These are phyloP conservation scores for Epichloe sp. DNA, from an alignment of 2,329 filamentous ascomycete species.

Conservation along the genomic window DNA sequence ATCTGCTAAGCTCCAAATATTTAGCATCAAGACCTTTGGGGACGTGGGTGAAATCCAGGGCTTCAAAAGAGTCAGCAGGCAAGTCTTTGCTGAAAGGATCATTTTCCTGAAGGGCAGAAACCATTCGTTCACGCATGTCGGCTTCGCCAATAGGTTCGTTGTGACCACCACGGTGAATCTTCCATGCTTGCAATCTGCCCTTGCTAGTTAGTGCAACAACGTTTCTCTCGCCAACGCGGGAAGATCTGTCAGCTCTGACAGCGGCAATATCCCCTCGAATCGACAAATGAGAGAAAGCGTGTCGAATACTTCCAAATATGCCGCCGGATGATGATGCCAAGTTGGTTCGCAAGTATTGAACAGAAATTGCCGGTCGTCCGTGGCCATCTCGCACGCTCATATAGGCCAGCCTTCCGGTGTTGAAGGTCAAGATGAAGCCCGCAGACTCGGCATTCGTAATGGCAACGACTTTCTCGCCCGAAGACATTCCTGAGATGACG, in stretches of 20 bases:
- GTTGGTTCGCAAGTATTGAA: slow-evolving; percentile 59
- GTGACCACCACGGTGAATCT: slow-evolving; percentile 75
- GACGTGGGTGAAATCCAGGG: slow-evolving; percentile 69
- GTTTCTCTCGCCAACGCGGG: slow-evolving; percentile 69
- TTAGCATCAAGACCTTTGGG: slow-evolving; percentile 38
- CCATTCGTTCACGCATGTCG: slow-evolving; percentile 53
- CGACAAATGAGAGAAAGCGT: slow-evolving; percentile 56
- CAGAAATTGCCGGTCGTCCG: slow-evolving; percentile 67
- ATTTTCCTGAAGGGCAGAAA: slow-evolving; percentile 45
- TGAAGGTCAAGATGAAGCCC: slow-evolving; percentile 76
- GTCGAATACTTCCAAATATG: slow-evolving; percentile 69
- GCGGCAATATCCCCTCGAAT: slow-evolving; percentile 69
- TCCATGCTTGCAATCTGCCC: slow-evolving; percentile 74
- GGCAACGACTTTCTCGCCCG: slow-evolving; percentile 63
- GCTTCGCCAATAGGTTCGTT: slow-evolving; percentile 60
- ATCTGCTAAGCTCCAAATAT: slow-evolving; percentile 35
- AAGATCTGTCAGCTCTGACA: slow-evolving; percentile 58
- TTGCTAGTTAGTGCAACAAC: slow-evolving; percentile 67
- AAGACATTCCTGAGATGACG: slow-evolving; percentile 58
- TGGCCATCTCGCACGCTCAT: slow-evolving; percentile 76
- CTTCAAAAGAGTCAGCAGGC: slow-evolving; percentile 48
- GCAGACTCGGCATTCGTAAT: slow-evolving; percentile 74
- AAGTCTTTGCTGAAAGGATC: slow-evolving; percentile 35
- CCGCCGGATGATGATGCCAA: slow-evolving; percentile 45
- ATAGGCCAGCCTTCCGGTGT: slow-evolving; percentile 75